Percentiles rank a stretch among this genome's conserved stretches.
These are phyloP conservation scores for Priceomyces castillae DNA, from an alignment of 805 yeast genomes.

Conservation along the genomic window DNA sequence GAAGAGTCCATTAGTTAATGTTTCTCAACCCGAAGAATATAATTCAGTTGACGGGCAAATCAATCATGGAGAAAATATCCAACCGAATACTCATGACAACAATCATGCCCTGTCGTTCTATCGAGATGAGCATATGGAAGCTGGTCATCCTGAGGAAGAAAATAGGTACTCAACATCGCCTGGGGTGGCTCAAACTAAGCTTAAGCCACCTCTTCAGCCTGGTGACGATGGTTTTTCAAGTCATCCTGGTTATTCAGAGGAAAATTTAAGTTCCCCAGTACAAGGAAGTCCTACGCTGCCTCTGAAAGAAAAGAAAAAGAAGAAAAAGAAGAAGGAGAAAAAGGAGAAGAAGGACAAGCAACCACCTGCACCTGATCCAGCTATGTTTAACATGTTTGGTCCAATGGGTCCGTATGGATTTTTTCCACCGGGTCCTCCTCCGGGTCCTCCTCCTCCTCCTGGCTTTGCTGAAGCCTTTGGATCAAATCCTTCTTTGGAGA, in stretches of 20 bases:
- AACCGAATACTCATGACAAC: no score
- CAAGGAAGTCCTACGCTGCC: neutral
- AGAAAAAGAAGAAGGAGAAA: constrained; percentile 2
- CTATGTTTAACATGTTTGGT: neutral
- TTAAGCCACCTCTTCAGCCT: neutral
- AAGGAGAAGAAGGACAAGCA: neutral
- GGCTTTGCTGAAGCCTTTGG: constrained; percentile 3
- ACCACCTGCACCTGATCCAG: neutral
- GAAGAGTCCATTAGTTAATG: neutral
- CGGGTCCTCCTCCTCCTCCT: constrained; percentile 5
- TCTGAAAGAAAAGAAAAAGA: constrained; percentile 1
- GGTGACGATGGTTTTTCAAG: neutral
- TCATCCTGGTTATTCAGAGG: neutral
- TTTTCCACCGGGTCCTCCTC: constrained; percentile 3
- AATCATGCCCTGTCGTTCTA: no score
- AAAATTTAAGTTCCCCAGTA: neutral
- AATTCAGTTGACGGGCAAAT: no score
- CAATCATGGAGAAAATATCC: no score
- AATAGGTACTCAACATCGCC: neutral
- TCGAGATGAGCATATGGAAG: neutral
- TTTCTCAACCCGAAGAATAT: neutral
- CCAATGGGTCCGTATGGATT: constrained; percentile 1
- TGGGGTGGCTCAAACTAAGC: neutral
- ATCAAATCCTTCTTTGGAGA: constrained; percentile 1
- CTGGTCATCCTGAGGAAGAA: neutral